Percentiles rank a stretch among this genome's conserved stretches.
Evolutionary conservation across 192 early-diverging fungal genomes (phyloP).

Genomic region (Entomortierella parvispora): DNA sequence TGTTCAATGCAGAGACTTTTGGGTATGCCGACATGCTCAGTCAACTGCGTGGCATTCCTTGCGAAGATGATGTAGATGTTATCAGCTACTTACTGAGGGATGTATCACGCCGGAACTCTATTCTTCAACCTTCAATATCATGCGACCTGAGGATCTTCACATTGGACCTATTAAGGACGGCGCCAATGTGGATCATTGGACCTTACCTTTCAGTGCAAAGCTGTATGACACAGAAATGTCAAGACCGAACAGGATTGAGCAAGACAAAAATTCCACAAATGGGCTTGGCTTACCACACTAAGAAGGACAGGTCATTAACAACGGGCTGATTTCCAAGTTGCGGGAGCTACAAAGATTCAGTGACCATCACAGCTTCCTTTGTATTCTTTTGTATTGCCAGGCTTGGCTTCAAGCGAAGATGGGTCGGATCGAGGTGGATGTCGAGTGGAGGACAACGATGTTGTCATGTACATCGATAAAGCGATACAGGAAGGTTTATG

Average conservation of each 20-base stretch:
- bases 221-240: background rate
- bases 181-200: background rate
- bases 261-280: slow-evolving; percentile 9
- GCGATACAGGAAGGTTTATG: background rate
- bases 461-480: slow-evolving; percentile 13
- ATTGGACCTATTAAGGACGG: background rate
- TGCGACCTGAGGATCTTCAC: background rate
- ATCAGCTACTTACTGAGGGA: background rate
- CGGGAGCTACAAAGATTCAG: background rate
- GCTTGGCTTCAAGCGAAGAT: slow-evolving; percentile 1
- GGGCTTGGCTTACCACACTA: background rate
- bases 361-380: slow-evolving; percentile 1
- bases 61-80: slow-evolving; percentile 6
- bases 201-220: slow-evolving; percentile 7
- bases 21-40: slow-evolving; percentile 4
- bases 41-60: background rate
- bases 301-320: background rate
- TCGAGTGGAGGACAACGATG: slow-evolving; percentile 14
- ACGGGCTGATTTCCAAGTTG: background rate
- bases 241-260: background rate
- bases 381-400: slow-evolving; percentile 10
- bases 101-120: background rate
- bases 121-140: too few species aligned
- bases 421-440: slow-evolving; percentile 15
- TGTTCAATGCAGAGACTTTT: slow-evolving; percentile 7